Evolutionary conservation across 179 eudicot species (phyloP).

Genomic region (Silene coronaria): DNA sequence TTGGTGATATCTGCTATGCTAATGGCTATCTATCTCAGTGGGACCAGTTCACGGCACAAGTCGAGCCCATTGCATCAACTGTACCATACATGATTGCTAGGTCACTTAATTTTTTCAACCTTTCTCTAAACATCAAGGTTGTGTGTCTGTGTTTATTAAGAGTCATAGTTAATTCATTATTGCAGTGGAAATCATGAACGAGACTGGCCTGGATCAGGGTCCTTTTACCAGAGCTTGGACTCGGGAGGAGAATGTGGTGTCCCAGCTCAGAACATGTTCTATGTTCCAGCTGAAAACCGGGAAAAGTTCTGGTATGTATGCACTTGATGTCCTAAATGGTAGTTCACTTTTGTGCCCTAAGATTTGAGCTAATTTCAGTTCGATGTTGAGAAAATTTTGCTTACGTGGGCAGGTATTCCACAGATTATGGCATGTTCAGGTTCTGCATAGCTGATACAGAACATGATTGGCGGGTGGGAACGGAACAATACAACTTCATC

Average conservation of each 20-base stretch:
- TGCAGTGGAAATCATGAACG: constrained; percentile 51
- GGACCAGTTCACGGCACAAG: constrained; percentile 87
- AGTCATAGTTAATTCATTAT: not conserved
- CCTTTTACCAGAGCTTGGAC: constrained; percentile 29
- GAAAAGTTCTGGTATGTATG: constrained; percentile 34
- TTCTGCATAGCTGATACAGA: constrained; percentile 76
- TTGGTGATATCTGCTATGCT: constrained; percentile 77
- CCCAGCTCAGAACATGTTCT: constrained; percentile 37
- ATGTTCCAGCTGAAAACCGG: constrained; percentile 38
- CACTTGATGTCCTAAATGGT: not conserved
- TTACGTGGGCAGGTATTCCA: constrained; percentile 45
- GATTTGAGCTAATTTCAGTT: too few relatives aligned
- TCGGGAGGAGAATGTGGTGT: constrained; percentile 55
- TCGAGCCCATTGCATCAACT: constrained; percentile 79
- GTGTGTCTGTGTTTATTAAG: not conserved
- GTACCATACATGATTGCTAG: constrained; percentile 86
- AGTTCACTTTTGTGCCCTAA: too few relatives aligned
- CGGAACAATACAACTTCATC: constrained; percentile 62
- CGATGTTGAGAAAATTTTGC: too few relatives aligned
- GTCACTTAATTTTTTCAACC: constrained; percentile 21
- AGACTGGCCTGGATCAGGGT: constrained; percentile 40
- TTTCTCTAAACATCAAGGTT: not conserved
- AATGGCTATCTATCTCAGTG: constrained; percentile 84
- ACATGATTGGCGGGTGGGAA: constrained; percentile 73
- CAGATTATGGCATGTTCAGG: constrained; percentile 78